phyloP scores from a whole-genome alignment of 75 land plant species.

The Pinus taeda region DNA sequence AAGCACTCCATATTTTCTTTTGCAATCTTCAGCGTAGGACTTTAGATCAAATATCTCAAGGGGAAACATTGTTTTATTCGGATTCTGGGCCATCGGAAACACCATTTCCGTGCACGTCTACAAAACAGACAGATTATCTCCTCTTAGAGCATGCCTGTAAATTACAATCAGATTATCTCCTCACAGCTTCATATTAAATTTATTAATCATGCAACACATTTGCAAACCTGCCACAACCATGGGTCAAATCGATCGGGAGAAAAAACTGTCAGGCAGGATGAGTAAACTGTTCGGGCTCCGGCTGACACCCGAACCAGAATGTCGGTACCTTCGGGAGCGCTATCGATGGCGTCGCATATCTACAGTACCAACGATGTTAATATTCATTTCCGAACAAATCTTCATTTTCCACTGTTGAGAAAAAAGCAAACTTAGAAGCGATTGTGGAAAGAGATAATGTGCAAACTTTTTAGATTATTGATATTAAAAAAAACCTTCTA shows the following conservation, averaged over 20 bases:
- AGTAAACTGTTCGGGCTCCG: too few relatives aligned
- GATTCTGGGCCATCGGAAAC: constrained; percentile 45
- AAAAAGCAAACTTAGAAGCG: too few relatives aligned
- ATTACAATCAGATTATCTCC: background rate
- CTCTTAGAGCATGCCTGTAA: background rate
- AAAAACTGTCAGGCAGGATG: too few relatives aligned
- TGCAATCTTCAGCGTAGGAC: constrained; percentile 19
- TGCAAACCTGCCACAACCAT: background rate
- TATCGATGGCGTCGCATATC: too few relatives aligned
- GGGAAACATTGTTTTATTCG: constrained; percentile 43
- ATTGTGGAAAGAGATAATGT: too few relatives aligned
- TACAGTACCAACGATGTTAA: background rate
- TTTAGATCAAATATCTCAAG: constrained; percentile 27
- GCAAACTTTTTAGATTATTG: too few relatives aligned
- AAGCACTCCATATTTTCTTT: background rate
- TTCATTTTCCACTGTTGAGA: too few relatives aligned
- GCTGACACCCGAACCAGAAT: too few relatives aligned
- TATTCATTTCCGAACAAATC: too few relatives aligned
- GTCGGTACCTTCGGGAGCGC: too few relatives aligned
- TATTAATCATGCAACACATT: background rate
- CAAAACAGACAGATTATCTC: background rate
- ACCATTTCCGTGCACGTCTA: constrained; percentile 70
- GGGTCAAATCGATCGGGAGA: too few relatives aligned
- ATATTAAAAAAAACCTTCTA: too few relatives aligned
- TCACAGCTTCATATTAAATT: constrained; percentile 13